Evolutionary conservation across 306 rosid genomes (phyloP).

Genomic region (Cucumis sativus): Cucumber_9930_V3 NC_026659.2:29379501-29380000

Average conservation of each 20-base stretch:
- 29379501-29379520: background rate
- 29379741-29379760: slow-evolving; percentile 77
- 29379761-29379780: slow-evolving; percentile 13
- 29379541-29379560: background rate
- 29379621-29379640: background rate
- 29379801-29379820: background rate
- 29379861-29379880: background rate
- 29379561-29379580: background rate
- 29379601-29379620: background rate
- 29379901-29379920: background rate
- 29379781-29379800: slow-evolving; percentile 10
- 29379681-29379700: background rate
- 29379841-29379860: background rate
- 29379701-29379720: slow-evolving; percentile 69
- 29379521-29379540: background rate
- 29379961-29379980: background rate
- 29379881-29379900: background rate
- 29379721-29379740: slow-evolving; percentile 77
- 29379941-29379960: background rate
- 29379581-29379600: background rate
- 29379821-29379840: background rate
- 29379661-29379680: background rate
- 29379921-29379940: background rate
- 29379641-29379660: background rate
- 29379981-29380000: background rate